Evolutionary conservation across 306 rosid genomes (phyloP), one percentile per base, ranked within the genome.

Genomic region (Glycine latifolia): DNA sequence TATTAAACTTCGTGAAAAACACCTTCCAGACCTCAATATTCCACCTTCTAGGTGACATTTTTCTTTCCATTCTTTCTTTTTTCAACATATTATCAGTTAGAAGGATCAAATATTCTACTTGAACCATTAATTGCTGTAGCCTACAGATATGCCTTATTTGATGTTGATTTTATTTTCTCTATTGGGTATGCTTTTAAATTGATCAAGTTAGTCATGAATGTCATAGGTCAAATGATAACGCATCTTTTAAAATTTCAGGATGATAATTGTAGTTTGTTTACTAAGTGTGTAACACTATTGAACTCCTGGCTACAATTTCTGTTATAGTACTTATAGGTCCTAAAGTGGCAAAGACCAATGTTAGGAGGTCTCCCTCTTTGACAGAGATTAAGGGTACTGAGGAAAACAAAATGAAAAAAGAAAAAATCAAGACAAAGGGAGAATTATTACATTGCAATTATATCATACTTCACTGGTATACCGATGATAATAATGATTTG

Each of bases 401-500:
- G 35, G 13, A 12, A 58, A 58, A 56, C 33, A 58, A 17, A 55
- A 2, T 2, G 3, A 15, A 55, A 15, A 55, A 17, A 8, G 6
- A 5, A 58, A 3, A 58, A 17, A 17, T 58, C n/a, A 11, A 7
- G 65, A 58, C 13, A 58, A 8, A 1, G 65, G 5, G 65, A 58
- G 35, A 8, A 17, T 58, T 58, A 55, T 55, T 11, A 16, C 12
- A 16, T 16, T 56, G 33, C 11, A 56, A 16, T 56, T 56, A 16
- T 47, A 47, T 47, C 3, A 47, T 48, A 35, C 35, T 31, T 50
- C 8, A 26, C 46, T 65, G 26, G 16, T 47, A 14, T 35, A 39
- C 59, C 73, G 58, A 65, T 52, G 48, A 43, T 61, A 37, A 14
- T 8, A 44, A 66, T 48, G 73, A 67, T 72, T 61, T 76, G 59